A percentile compares a stretch with the other conserved stretches of the same genome.
phyloP scores from a whole-genome alignment of 768 basidiomycete genomes.

The Pleurotus salmoneostramineus region DNA sequence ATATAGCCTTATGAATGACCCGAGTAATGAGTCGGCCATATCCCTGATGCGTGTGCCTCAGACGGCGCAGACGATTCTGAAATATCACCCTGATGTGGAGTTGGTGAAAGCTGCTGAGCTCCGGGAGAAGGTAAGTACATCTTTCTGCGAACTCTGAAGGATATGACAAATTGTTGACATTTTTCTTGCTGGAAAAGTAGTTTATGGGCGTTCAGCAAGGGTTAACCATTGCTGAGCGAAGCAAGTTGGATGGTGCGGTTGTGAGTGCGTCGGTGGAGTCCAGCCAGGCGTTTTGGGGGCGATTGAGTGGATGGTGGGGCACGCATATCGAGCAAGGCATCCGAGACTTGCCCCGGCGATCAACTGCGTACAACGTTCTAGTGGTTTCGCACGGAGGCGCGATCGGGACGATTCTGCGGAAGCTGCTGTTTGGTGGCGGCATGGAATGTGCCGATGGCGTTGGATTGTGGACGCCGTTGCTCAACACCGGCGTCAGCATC shows the following conservation, averaged over 20 bases:
- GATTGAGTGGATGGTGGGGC: slow-evolving; percentile 65
- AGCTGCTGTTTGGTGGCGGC: slow-evolving; percentile 37
- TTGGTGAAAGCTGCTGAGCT: slow-evolving; percentile 43
- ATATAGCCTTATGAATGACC: not conserved
- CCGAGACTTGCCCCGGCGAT: slow-evolving; percentile 16
- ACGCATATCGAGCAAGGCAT: slow-evolving; percentile 30
- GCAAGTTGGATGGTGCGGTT: slow-evolving; percentile 13
- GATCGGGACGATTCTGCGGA: slow-evolving; percentile 49
- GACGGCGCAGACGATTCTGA: slow-evolving; percentile 67
- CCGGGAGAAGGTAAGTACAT: slow-evolving; percentile 56
- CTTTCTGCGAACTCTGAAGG: not conserved
- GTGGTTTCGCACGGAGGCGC: slow-evolving; percentile 66
- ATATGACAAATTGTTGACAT: not conserved
- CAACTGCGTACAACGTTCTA: slow-evolving; percentile 40
- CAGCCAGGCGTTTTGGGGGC: slow-evolving; percentile 33
- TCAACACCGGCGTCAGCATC: slow-evolving; percentile 54
- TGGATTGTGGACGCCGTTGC: slow-evolving; percentile 29
- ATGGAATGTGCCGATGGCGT: slow-evolving; percentile 32
- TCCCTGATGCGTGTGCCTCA: slow-evolving; percentile 17
- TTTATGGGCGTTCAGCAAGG: slow-evolving; percentile 64
- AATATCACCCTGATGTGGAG: slow-evolving; percentile 42
- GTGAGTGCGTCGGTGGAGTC: slow-evolving; percentile 33
- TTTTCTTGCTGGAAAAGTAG: slow-evolving; percentile 32
- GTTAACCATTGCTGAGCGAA: slow-evolving; percentile 12
- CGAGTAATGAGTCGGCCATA: too few relatives aligned